A percentile compares a stretch with the other conserved stretches of the same genome.
Conservation (phyloP, 768 basidiomycete species). For the Botryobasidium botryosum region DNA sequence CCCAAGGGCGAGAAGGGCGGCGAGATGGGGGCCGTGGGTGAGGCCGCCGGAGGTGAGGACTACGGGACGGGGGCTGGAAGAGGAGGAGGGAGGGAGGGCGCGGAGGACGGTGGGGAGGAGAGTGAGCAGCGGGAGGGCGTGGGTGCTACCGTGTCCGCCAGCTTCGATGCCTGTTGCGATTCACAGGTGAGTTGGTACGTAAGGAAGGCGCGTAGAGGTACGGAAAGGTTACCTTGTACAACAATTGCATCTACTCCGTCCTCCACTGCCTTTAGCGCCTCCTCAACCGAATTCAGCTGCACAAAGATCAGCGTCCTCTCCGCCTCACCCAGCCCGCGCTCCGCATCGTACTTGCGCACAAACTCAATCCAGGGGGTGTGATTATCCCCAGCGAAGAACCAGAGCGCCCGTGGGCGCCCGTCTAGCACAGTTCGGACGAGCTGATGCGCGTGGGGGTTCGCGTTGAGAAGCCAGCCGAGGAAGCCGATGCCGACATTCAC, state of each 20-base stretch:
- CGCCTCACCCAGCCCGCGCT: constrained; percentile 1
- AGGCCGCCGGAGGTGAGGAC: constrained; percentile 65
- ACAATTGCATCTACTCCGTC: constrained; percentile 63
- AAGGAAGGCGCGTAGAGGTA: constrained; percentile 3
- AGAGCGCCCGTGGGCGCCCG: constrained; percentile 43
- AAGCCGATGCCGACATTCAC: constrained; percentile 60
- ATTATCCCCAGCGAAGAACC: constrained; percentile 55
- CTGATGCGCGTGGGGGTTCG: constrained; percentile 21
- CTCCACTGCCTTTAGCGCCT: constrained; percentile 40
- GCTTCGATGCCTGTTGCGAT: constrained; percentile 46
- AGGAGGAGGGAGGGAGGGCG: constrained; percentile 23
- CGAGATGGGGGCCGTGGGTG: constrained; percentile 43
- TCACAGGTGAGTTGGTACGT: neutral
- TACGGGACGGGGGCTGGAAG: too few relatives aligned
- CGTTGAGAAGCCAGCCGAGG: constrained; percentile 53
- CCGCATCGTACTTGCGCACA: constrained; percentile 36
- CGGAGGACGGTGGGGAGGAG: constrained; percentile 40
- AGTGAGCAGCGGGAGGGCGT: constrained; percentile 41
- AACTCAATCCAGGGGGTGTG: constrained; percentile 41
- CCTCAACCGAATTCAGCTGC: constrained; percentile 41
- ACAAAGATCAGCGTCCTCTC: constrained; percentile 39
- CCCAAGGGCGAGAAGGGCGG: constrained; percentile 46
- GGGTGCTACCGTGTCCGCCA: constrained; percentile 53
- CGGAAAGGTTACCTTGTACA: constrained; percentile 42
- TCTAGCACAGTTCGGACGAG: constrained; percentile 36